These are phyloP conservation scores for Aaosphaeria arxii DNA, from an alignment of 2,329 filamentous ascomycete genomes.

Conservation along the genomic window DNA sequence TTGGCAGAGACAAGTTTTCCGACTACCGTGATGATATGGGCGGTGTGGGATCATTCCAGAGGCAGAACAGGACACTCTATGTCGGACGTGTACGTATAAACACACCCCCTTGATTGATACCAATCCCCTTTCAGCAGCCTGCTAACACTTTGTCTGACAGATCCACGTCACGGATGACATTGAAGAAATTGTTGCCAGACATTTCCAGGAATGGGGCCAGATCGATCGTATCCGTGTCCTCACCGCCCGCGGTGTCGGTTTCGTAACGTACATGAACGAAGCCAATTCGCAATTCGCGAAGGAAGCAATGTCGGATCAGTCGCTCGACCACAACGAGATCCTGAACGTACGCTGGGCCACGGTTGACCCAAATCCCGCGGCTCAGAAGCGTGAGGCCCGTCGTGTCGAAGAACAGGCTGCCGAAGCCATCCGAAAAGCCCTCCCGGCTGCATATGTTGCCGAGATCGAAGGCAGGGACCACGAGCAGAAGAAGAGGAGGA, in stretches of 20 bases:
- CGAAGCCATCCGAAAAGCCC: conserved; percentile 81
- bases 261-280: conserved; percentile 91
- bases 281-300: conserved; percentile 44
- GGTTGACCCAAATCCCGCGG: conserved; percentile 90
- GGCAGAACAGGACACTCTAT: conserved; percentile 92
- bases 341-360: conserved; percentile 97
- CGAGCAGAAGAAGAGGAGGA: conserved; percentile 81
- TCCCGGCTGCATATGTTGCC: conserved; percentile 86
- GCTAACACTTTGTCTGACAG: conserved; percentile 74
- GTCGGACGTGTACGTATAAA: conserved; percentile 68
- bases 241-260: conserved; percentile 85
- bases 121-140: too few species aligned
- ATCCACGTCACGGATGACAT: conserved; percentile 97
- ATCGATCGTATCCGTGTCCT: conserved; percentile 85
- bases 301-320: conserved; percentile 94
- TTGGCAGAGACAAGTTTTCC: conserved; percentile 86
- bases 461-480: conserved; percentile 91
- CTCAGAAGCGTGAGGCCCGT: conserved; percentile 85
- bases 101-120: too few species aligned
- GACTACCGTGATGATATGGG: conserved; percentile 98
- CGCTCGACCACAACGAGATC: conserved; percentile 85
- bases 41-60: conserved; percentile 88
- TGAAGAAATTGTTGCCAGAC: conserved; percentile 89
- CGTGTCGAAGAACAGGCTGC: conserved; percentile 94
- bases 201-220: conserved; percentile 96